Evolutionary conservation across 2,329 filamentous ascomycete genomes (phyloP).

Genomic region (Sarocladium strictum): DNA sequence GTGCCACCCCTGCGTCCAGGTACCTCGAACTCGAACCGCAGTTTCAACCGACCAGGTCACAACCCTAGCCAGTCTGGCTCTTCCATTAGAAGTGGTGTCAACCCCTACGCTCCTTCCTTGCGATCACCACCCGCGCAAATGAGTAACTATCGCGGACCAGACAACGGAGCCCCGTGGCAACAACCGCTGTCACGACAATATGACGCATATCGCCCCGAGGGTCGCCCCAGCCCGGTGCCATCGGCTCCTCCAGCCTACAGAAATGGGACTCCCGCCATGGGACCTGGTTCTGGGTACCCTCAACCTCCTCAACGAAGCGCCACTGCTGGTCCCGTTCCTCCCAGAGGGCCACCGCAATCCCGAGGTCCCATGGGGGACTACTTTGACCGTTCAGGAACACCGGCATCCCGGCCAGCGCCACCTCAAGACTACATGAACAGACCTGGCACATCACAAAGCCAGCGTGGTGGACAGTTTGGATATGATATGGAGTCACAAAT

Average conservation of each 20-base stretch:
- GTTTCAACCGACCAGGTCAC: slow-evolving; percentile 16
- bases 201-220: slow-evolving; percentile 25
- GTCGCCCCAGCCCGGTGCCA: slow-evolving; percentile 27
- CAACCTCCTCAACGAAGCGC: slow-evolving; percentile 26
- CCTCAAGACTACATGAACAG: slow-evolving; percentile 16
- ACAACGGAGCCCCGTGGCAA: slow-evolving; percentile 10
- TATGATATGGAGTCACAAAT: slow-evolving; percentile 32
- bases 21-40: slow-evolving; percentile 30
- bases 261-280: slow-evolving; percentile 17
- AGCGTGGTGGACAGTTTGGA: slow-evolving; percentile 24
- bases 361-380: background rate
- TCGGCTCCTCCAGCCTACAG: slow-evolving; percentile 20
- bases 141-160: slow-evolving; percentile 22
- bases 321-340: slow-evolving; percentile 30
- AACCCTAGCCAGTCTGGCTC: slow-evolving; percentile 1
- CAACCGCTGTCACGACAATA: slow-evolving; percentile 17
- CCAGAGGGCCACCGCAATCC: slow-evolving; percentile 21
- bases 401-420: slow-evolving; percentile 17
- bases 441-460: slow-evolving; percentile 14
- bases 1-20: slow-evolving; percentile 26
- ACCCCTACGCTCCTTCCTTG: background rate
- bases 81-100: background rate
- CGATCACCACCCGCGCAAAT: slow-evolving; percentile 14
- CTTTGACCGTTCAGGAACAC: slow-evolving; percentile 15
- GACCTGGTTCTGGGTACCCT: slow-evolving; percentile 19